phyloP scores from a whole-genome alignment of 2,329 filamentous ascomycete genomes.

The Epichloe scottii region DNA sequence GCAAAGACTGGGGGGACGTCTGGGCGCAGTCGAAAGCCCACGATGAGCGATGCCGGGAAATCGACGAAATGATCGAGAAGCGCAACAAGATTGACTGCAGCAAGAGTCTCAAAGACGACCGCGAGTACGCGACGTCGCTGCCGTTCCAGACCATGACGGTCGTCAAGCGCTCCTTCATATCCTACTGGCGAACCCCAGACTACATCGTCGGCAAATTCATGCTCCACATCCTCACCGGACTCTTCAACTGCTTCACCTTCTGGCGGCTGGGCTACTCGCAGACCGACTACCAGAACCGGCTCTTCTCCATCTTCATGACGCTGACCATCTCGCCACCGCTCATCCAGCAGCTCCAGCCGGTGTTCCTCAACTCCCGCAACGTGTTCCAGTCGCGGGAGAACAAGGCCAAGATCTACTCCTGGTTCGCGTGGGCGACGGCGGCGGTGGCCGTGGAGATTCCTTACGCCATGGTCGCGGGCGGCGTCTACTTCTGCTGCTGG shows the following conservation, averaged over 20 bases:
- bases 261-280: constrained; percentile 44
- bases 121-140: constrained; percentile 52
- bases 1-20: constrained; percentile 49
- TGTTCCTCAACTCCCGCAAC: constrained; percentile 51
- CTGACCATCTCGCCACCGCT: constrained; percentile 62
- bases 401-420: constrained; percentile 70
- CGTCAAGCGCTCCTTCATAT: constrained; percentile 43
- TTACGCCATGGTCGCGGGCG: constrained; percentile 52
- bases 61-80: constrained; percentile 36
- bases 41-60: constrained; percentile 32
- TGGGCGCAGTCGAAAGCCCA: constrained; percentile 44
- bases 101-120: constrained; percentile 32
- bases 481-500: constrained; percentile 39
- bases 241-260: constrained; percentile 63
- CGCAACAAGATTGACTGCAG: constrained; percentile 26
- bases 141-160: constrained; percentile 39
- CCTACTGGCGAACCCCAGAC: constrained; percentile 53
- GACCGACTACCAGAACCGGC: constrained; percentile 54
- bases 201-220: constrained; percentile 52
- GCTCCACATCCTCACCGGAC: constrained; percentile 47
- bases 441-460: constrained; percentile 58
- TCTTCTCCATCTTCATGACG: constrained; percentile 69
- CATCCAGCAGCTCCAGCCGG: constrained; percentile 66
- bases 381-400: constrained; percentile 62
- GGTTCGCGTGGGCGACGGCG: constrained; percentile 56